Conservation (phyloP, 805 yeast species). For the Helenozyma rhizophorensis region DNA sequence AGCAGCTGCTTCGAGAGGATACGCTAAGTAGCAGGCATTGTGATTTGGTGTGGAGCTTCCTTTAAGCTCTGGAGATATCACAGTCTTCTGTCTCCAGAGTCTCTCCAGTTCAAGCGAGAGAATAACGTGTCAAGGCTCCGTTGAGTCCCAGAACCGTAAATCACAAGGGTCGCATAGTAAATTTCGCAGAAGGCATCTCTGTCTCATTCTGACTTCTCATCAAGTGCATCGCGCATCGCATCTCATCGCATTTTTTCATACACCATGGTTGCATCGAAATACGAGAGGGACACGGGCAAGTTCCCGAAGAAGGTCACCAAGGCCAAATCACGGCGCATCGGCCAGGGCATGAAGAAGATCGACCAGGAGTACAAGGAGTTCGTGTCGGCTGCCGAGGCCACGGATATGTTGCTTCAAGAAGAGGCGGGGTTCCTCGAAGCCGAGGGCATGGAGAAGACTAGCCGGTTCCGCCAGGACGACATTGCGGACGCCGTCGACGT, state of each 20-base stretch:
- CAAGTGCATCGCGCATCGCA: no score
- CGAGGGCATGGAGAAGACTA: slow-evolving; percentile 93
- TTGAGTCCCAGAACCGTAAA: no score
- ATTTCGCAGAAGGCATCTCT: no score
- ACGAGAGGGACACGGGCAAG: slow-evolving; percentile 12
- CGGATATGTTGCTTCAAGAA: slow-evolving; percentile 83
- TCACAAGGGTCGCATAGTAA: no score
- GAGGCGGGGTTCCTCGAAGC: slow-evolving; percentile 85
- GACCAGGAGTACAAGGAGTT: slow-evolving; percentile 77
- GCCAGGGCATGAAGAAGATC: slow-evolving; percentile 50
- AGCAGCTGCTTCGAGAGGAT: no score
- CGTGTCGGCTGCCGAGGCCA: slow-evolving; percentile 74
- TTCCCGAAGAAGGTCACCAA: slow-evolving; percentile 12
- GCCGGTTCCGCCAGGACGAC: slow-evolving; percentile 76
- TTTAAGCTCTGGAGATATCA: no score
- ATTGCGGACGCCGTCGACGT: slow-evolving; percentile 72
- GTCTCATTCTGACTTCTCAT: no score
- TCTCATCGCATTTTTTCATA: not conserved
- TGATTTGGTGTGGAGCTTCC: no score
- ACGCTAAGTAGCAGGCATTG: no score
- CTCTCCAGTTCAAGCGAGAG: no score
- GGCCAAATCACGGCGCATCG: slow-evolving; percentile 10
- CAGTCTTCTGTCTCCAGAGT: no score
- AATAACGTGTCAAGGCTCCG: no score
- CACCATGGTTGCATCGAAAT: slow-evolving; percentile 7